Percentiles rank a stretch among this genome's conserved stretches.
Conservation (phyloP, 2,329 filamentous ascomycete species). For the Coniella vitis region DNA sequence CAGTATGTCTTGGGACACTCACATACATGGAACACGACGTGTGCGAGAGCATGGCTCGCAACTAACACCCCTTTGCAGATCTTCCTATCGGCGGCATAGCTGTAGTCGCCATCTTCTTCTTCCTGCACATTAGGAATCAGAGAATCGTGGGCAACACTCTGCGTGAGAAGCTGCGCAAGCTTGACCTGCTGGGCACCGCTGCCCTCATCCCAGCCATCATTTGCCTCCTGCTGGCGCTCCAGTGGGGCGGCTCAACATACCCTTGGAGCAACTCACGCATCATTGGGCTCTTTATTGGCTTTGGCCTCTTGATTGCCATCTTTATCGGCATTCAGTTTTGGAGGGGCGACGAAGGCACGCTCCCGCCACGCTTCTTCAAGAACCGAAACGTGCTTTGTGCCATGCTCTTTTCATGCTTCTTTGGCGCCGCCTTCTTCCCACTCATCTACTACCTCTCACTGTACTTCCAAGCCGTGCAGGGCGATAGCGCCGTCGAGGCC, state of each 20-base stretch:
- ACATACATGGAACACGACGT: neutral
- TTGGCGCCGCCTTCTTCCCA: slow-evolving; percentile 46
- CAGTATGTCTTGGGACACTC: slow-evolving; percentile 1
- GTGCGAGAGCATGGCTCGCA: too few species aligned
- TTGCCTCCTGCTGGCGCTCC: slow-evolving; percentile 47
- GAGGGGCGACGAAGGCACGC: slow-evolving; percentile 40
- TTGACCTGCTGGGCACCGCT: slow-evolving; percentile 44
- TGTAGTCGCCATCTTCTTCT: slow-evolving; percentile 40
- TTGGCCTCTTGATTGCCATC: slow-evolving; percentile 35
- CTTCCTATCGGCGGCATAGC: slow-evolving; percentile 41
- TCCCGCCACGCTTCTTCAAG: slow-evolving; percentile 42
- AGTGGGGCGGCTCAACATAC: slow-evolving; percentile 49
- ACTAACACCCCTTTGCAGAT: neutral
- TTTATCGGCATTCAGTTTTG: slow-evolving; percentile 42
- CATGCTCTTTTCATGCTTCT: slow-evolving; percentile 38
- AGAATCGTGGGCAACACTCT: slow-evolving; percentile 26
- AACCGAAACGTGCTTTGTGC: slow-evolving; percentile 34
- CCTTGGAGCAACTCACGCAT: slow-evolving; percentile 42
- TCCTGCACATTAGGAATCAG: slow-evolving; percentile 33
- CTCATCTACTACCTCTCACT: slow-evolving; percentile 48
- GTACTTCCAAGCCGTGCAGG: slow-evolving; percentile 49
- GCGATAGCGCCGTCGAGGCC: slow-evolving; percentile 44
- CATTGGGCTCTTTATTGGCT: slow-evolving; percentile 45
- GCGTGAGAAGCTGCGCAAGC: slow-evolving; percentile 32
- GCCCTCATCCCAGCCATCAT: slow-evolving; percentile 46